Conservation (phyloP, 345 rosid genomes). For the Eucalyptus curtisii region DNA sequence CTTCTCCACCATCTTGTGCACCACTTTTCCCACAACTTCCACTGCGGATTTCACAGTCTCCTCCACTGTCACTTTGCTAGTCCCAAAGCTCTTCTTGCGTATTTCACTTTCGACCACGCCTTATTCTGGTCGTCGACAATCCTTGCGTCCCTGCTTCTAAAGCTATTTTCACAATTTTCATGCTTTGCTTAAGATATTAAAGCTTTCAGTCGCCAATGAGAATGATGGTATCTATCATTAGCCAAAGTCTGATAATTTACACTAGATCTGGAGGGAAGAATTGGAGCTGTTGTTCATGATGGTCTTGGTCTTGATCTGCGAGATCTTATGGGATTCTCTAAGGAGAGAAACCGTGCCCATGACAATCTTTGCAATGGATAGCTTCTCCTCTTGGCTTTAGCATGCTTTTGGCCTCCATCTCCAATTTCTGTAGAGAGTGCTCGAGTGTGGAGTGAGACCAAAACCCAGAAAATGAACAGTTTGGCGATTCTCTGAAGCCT, state of each 20-base stretch:
- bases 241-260: neutral
- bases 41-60: fast-evolving
- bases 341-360: neutral
- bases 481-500: neutral
- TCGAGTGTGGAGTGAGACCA: neutral
- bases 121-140: neutral
- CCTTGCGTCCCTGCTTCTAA: neutral
- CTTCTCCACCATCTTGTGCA: neutral
- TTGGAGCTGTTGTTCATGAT: too few relatives aligned
- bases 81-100: neutral
- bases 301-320: too few relatives aligned
- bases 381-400: neutral
- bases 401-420: neutral
- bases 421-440: neutral
- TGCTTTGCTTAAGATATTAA: neutral
- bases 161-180: neutral
- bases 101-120: neutral
- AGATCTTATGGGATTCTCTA: too few relatives aligned
- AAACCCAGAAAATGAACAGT: neutral
- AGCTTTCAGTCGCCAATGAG: neutral
- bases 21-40: neutral
- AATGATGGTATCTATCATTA: neutral
- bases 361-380: neutral
- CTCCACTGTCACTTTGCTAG: neutral
- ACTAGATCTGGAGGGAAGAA: neutral